Conservation (phyloP, 805 yeast species). For the Groenewaldozyma tartarivorans region DNA sequence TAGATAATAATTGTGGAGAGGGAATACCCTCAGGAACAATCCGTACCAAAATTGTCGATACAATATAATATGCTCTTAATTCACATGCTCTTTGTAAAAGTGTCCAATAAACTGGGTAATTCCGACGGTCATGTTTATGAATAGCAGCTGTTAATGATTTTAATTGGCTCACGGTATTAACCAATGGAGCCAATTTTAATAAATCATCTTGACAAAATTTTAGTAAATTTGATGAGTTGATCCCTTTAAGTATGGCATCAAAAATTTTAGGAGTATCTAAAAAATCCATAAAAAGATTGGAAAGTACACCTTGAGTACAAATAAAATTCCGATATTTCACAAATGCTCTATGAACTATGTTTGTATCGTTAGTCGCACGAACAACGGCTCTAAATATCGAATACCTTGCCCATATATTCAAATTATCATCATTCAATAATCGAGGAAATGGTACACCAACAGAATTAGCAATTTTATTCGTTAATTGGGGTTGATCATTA, state of each 20-base stretch:
- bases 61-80: background rate
- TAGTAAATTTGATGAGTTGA: background rate
- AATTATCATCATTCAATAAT: background rate
- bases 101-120: background rate
- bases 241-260: background rate
- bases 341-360: background rate
- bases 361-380: background rate
- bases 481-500: background rate
- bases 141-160: background rate
- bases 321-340: too few species aligned
- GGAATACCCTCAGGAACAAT: constrained; percentile 7
- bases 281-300: too few species aligned
- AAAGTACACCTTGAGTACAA: too few species aligned
- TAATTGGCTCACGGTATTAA: background rate
- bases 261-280: background rate
- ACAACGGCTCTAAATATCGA: background rate
- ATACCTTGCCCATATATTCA: background rate
- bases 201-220: background rate
- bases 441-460: background rate
- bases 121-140: constrained; percentile 2
- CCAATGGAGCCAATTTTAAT: background rate
- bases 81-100: background rate
- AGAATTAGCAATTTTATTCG: background rate
- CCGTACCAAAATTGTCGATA: constrained; percentile 6
- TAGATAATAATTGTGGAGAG: background rate